Conservation (phyloP, 176 grass and related monocot species). For the Ampelocalamus luodianensis region DNA sequence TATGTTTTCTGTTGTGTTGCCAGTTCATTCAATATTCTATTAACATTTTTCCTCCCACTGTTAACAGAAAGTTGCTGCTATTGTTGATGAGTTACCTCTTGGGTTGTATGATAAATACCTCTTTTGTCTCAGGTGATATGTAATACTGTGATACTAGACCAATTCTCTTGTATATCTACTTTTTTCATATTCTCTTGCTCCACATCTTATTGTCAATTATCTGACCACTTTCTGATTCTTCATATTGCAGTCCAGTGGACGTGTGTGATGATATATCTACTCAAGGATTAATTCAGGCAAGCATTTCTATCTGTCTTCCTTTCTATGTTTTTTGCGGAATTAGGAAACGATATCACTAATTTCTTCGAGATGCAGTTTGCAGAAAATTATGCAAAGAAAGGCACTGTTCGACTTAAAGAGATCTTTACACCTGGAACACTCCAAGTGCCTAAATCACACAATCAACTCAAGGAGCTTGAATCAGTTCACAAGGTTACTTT, state of each 20-base stretch:
- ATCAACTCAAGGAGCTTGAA: conserved; percentile 95
- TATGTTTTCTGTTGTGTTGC: conserved; percentile 19
- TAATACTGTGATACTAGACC: neutral
- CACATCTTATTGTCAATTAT: neutral
- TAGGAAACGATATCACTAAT: conserved; percentile 28
- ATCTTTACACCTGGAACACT: conserved; percentile 95
- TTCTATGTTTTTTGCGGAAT: conserved; percentile 37
- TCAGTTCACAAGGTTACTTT: conserved; percentile 90
- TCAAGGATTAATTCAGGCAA: conserved; percentile 84
- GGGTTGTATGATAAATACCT: conserved; percentile 87
- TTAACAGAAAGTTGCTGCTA: conserved; percentile 86
- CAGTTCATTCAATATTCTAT: conserved; percentile 12
- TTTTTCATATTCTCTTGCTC: neutral
- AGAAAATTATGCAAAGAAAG: conserved; percentile 95
- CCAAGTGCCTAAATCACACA: conserved; percentile 78
- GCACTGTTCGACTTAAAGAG: conserved; percentile 83
- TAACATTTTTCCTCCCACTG: conserved; percentile 31
- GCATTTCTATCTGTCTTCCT: conserved; percentile 35
- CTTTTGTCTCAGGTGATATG: conserved; percentile 80
- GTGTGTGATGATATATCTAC: conserved; percentile 85
- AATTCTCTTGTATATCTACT: neutral
- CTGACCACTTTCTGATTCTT: conserved; percentile 30
- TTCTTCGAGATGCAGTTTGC: conserved; percentile 68
- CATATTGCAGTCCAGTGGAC: conserved; percentile 81
- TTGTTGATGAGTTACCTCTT: conserved; percentile 87